Evolutionary conservation across 2,329 filamentous ascomycete species (phyloP).

Genomic region (Pestalotiopsis sp.): DNA sequence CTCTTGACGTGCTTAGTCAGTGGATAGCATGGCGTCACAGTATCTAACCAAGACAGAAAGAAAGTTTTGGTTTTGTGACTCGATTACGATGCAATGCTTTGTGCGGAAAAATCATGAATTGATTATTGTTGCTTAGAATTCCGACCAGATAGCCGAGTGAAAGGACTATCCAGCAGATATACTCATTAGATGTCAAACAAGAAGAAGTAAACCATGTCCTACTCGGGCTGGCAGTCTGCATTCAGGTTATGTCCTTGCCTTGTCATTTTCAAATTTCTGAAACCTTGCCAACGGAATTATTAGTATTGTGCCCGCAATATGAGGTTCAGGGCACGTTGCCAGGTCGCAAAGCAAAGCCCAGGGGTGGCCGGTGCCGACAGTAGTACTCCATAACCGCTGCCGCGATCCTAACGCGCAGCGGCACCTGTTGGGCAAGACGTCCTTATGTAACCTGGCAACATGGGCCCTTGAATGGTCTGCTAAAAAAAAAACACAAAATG

Average conservation of each 20-base stretch:
- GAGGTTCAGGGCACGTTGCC: background rate
- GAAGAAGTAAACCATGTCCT: background rate
- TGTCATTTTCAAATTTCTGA: background rate
- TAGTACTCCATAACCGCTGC: background rate
- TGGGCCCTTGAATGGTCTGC: background rate
- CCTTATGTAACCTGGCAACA: background rate
- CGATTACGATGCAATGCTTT: background rate
- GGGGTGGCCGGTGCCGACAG: background rate
- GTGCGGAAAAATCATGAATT: background rate
- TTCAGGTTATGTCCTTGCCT: background rate
- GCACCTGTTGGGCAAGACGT: background rate
- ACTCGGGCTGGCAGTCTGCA: background rate
- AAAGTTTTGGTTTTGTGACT: background rate
- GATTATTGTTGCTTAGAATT: too few species aligned
- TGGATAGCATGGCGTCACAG: background rate
- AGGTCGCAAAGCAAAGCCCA: background rate
- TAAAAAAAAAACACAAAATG: slow-evolving; percentile 4
- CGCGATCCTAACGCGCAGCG: background rate
- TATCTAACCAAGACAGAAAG: background rate
- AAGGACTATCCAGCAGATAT: too few species aligned
- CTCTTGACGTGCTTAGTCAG: background rate
- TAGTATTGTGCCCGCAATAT: background rate
- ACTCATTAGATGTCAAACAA: too few species aligned
- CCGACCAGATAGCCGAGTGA: too few species aligned
- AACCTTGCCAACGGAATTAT: background rate